Evolutionary conservation across 495 filamentous ascomycete genomes (phyloP), one percentile per base, ranked within the genome.

Genomic region (Extremus antarcticus): DNA sequence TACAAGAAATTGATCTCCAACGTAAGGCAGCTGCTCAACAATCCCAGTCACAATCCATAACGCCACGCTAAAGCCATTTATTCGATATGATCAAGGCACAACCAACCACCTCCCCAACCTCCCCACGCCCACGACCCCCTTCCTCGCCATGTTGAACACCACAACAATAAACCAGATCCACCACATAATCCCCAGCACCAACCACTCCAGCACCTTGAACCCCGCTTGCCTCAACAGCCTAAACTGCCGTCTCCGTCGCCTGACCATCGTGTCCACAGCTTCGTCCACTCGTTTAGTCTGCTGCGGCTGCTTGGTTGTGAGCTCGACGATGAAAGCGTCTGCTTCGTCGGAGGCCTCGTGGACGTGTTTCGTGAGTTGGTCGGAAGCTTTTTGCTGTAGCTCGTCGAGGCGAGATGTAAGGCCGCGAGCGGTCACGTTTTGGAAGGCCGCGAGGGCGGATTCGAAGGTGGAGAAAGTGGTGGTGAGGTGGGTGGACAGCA

Each of bases 211-310:
- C 50, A 66, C 10, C 62, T 68, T 66, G 51, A 68, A 73, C 8
- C 70, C 72, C 1, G 64, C 63, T 51, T 68, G 67, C 25, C 87
- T 70, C 1, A 87, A 69, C 83, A 85, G 90, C 21, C 86, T 72
- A 43, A 90, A 79, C 52, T 86, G 76, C 35, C 87, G 70, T 47
- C 85, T 73, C 29, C 88, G 73, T 47, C 74, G 64, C 54, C 85
- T 71, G 25, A 87, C 73, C 72, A 94, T 78, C 62, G 74, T 76
- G 54, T 94, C 85, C 48, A 95, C 84, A 9, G 77, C 76, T 59
- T 95, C 88, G 49, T 79, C 81, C 43, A 92, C 75, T 47, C 79
- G 74, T 68, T 92, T 94, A 23, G 91, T 79, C 21, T 82, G 77
- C 17, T 94, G 73, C 1, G 87, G 82, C 59, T 86, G 83, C 8